Percentiles rank a stretch among this genome's conserved stretches.
These are phyloP conservation scores for Hemisphaericaspora xylofermentans DNA, from an alignment of 1,139 yeast genomes.

Conservation along the genomic window DNA sequence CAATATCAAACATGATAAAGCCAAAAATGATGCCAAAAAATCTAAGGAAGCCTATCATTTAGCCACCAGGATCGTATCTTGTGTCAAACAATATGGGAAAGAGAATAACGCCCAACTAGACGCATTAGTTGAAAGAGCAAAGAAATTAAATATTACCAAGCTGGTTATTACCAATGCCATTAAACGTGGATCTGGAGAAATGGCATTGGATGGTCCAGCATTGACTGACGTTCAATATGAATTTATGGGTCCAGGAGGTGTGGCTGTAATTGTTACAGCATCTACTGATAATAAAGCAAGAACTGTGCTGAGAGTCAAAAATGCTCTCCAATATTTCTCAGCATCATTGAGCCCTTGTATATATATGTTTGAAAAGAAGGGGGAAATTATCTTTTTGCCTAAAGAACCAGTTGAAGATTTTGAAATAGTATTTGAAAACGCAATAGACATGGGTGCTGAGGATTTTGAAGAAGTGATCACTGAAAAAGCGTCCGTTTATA, in stretches of 20 bases:
- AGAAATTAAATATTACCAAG: conserved; percentile 75
- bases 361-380: conserved; percentile 75
- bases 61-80: conserved; percentile 70
- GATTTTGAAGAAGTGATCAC: conserved; percentile 62
- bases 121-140: conserved; percentile 77
- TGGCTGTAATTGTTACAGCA: conserved; percentile 80
- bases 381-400: conserved; percentile 58
- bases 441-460: conserved; percentile 81
- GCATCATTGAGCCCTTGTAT: conserved; percentile 77
- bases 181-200: conserved; percentile 73
- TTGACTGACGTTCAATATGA: conserved; percentile 63
- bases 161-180: conserved; percentile 84
- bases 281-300: conserved; percentile 86
- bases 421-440: conserved; percentile 69
- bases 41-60: conserved; percentile 70
- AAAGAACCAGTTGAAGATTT: conserved; percentile 40
- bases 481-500: conserved; percentile 39
- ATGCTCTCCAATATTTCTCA: conserved; percentile 68
- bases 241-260: conserved; percentile 91
- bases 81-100: conserved; percentile 56
- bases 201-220: conserved; percentile 31
- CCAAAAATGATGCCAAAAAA: conserved; percentile 82
- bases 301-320: conserved; percentile 72
- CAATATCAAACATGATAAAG: conserved; percentile 89
- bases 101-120: conserved; percentile 72